phyloP scores from a whole-genome alignment of 768 basidiomycete genomes.

The Dacryopinax primogenitus region DNA sequence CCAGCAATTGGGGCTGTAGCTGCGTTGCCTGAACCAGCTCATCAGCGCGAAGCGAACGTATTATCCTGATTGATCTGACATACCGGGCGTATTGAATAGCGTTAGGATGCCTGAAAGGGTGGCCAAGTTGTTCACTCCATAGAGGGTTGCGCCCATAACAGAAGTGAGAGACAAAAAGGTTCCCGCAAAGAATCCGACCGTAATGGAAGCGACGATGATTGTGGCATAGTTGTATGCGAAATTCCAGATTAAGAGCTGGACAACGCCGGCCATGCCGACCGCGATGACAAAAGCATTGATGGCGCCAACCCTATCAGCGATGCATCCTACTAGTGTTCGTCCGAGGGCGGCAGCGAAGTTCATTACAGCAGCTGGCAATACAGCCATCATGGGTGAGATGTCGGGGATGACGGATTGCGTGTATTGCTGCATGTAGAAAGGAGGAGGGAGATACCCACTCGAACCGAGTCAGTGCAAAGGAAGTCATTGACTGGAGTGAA shows the following conservation, averaged over 20 bases:
- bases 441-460: constrained; percentile 18
- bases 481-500: background rate
- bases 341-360: constrained; percentile 24
- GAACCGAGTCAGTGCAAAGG: no score
- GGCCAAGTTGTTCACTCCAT: constrained; percentile 14
- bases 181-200: constrained; percentile 27
- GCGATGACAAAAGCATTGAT: constrained; percentile 32
- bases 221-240: constrained; percentile 26
- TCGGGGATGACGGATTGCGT: constrained; percentile 17
- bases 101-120: constrained; percentile 16
- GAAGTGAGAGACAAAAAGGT: constrained; percentile 22
- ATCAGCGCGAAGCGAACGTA: no score
- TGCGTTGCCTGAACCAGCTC: constrained; percentile 19
- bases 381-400: constrained; percentile 15
- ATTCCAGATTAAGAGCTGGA: constrained; percentile 32
- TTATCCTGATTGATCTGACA: constrained; percentile 1
- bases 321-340: constrained; percentile 28
- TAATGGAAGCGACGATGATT: constrained; percentile 26
- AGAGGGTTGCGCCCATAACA: constrained; percentile 27
- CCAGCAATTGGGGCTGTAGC: constrained; percentile 27
- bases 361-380: constrained; percentile 19
- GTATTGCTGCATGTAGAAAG: constrained; percentile 22
- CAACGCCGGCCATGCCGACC: constrained; percentile 27
- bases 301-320: constrained; percentile 31
- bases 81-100: constrained; percentile 19